These are phyloP conservation scores for Clarireedia sp. DNA, from an alignment of 2,329 filamentous ascomycete species.

Conservation along the genomic window DNA sequence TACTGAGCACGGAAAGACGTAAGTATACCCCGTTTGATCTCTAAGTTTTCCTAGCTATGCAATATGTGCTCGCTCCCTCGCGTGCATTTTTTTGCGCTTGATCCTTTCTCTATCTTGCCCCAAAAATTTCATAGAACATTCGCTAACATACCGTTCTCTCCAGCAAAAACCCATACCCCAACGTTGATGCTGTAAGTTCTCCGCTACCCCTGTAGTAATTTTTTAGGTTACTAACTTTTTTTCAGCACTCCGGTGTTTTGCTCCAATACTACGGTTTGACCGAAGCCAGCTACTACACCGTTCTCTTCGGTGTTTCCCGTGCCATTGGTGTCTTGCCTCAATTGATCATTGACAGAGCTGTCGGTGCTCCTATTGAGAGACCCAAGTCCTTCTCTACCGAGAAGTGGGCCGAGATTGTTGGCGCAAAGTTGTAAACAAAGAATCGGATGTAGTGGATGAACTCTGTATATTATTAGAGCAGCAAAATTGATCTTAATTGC, in stretches of 20 bases:
- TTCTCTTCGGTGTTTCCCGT: conserved; percentile 97
- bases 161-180: conserved; percentile 80
- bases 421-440: conserved; percentile 70
- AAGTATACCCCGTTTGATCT: conserved; percentile 68
- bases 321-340: conserved; percentile 97
- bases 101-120: conserved; percentile 62
- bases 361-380: conserved; percentile 94
- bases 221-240: neutral
- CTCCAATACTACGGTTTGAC: conserved; percentile 99
- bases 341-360: conserved; percentile 97
- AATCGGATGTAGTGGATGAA: too few relatives aligned
- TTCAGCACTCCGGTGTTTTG: conserved; percentile 83
- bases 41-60: too few relatives aligned
- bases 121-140: neutral
- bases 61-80: too few relatives aligned
- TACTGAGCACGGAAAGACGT: conserved; percentile 99
- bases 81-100: too few relatives aligned
- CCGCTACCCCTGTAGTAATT: neutral
- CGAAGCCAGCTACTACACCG: conserved; percentile 99
- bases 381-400: conserved; percentile 99
- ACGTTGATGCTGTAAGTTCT: conserved; percentile 66
- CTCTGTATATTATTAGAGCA: too few relatives aligned
- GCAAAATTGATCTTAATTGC: too few relatives aligned
- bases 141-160: neutral
- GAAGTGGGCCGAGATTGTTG: conserved; percentile 87